Evolutionary conservation across 345 rosid genomes (phyloP), one percentile per base, ranked within the genome.

Genomic region (Murraya koenigii): DNA sequence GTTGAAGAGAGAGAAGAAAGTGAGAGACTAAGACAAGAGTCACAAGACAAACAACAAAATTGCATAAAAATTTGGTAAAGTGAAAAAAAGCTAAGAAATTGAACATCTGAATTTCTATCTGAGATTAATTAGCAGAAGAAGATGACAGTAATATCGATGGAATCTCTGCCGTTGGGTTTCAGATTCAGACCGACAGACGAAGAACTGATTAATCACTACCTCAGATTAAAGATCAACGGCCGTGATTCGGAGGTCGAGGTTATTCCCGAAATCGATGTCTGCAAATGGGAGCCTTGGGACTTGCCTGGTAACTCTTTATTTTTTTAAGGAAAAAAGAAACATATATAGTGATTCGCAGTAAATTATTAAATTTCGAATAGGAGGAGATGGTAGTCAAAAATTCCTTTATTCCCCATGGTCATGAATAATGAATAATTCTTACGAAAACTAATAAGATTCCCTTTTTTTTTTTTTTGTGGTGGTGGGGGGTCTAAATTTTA

Each of bases 281-380:
- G 99, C 91, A 93, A 90, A 84, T 87, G 92, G 90, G 97, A 95
- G 83, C 98, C 99, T 65, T 95, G 99, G 98, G 98, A 95, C 84
- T 87, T 95, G 71, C 97, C 99, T 69, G 91, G 97, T 91, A 22
- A 9, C 61, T 75, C 54, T 70, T 30, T 64, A 23, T n/a, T 17
- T 4, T 33, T 25, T 28, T 3, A 49, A 17, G 11, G 10, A 44
- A 44, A 15, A 2, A 39, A 39, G 8, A 39, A 39, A 35, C 14
- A 11, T 13, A 44, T 44, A 44, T 44, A 44, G 8, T 13, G 49
- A 44, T 44, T 44, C 49, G 49, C 49, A 13, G 49, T 44, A 44
- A 11, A 44, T 44, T 44, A 13, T 44, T 44, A 0, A 41, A 44
- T 11, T 44, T 44, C 49, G 49, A 44, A 44, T 44, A 44, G 49